Conservation (phyloP, 75 land plant species). For the Pinus tabuliformis region DNA sequence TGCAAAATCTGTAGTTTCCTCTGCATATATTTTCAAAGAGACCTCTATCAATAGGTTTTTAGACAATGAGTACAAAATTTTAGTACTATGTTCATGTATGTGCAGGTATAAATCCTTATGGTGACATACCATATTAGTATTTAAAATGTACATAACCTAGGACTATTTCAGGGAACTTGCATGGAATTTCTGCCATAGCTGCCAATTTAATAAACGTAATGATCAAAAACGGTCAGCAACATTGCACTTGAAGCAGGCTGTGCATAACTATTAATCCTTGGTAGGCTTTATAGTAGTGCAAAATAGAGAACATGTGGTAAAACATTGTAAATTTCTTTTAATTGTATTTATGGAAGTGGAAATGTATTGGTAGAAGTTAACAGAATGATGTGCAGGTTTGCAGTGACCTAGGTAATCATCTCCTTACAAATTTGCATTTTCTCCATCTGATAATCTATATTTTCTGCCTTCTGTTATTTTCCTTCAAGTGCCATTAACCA, state of each 20-base stretch:
- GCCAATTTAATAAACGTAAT: neutral
- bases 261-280: no score
- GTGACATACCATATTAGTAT: neutral
- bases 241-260: no score
- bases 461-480: no score
- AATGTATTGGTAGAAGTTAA: no score
- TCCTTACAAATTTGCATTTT: neutral
- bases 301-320: neutral
- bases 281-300: neutral
- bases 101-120: neutral
- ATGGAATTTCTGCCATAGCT: neutral
- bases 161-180: neutral
- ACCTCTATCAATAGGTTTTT: neutral
- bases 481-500: no score
- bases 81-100: neutral
- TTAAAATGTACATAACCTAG: neutral
- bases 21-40: neutral
- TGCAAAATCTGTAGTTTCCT: constrained; percentile 7
- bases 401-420: no score
- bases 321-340: neutral
- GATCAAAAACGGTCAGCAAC: neutral
- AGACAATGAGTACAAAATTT: neutral
- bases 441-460: neutral
- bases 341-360: neutral
- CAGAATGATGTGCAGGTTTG: no score